Conservation (phyloP, 306 rosid genomes). For the Albizia julibrissin region DNA sequence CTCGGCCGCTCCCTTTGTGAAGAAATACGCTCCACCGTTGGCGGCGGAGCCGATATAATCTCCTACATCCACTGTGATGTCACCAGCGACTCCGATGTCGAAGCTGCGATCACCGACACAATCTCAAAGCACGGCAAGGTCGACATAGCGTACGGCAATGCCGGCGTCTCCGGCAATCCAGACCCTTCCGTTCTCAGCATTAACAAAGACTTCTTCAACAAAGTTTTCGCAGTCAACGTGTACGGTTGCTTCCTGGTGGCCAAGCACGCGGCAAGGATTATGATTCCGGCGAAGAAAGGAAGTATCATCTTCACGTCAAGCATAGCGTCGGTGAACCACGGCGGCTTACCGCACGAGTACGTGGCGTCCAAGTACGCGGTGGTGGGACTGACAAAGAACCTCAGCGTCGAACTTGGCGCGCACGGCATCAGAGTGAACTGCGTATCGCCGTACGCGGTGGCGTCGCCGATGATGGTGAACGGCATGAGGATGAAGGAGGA, state of each 20-base stretch:
- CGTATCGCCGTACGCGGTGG: conserved; percentile 55
- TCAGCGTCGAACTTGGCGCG: conserved; percentile 62
- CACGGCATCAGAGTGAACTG: conserved; percentile 64
- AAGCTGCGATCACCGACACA: conserved; percentile 35
- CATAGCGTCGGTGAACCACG: conserved; percentile 32
- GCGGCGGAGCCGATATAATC: not conserved
- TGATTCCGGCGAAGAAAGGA: conserved; percentile 52
- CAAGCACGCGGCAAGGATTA: conserved; percentile 56
- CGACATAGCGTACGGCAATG: conserved; percentile 58
- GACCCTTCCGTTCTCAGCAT: conserved; percentile 32
- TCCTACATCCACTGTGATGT: conserved; percentile 56
- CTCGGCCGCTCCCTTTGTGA: conserved; percentile 47
- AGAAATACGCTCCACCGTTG: conserved; percentile 5
- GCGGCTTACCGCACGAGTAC: conserved; percentile 43
- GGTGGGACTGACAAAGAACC: conserved; percentile 58
- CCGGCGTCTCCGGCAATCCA: conserved; percentile 41
- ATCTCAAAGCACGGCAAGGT: conserved; percentile 47
- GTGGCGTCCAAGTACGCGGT: conserved; percentile 58
- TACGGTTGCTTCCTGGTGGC: conserved; percentile 53
- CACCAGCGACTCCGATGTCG: conserved; percentile 40
- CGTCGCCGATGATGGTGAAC: conserved; percentile 44
- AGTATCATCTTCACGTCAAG: conserved; percentile 56
- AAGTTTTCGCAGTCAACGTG: conserved; percentile 54
- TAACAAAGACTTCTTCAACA: conserved; percentile 33
- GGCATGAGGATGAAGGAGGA: conserved; percentile 30